Evolutionary conservation across 2,329 filamentous ascomycete species (phyloP), one percentile per base, ranked within the genome.

Genomic region (Nemania bipapillata): DNA sequence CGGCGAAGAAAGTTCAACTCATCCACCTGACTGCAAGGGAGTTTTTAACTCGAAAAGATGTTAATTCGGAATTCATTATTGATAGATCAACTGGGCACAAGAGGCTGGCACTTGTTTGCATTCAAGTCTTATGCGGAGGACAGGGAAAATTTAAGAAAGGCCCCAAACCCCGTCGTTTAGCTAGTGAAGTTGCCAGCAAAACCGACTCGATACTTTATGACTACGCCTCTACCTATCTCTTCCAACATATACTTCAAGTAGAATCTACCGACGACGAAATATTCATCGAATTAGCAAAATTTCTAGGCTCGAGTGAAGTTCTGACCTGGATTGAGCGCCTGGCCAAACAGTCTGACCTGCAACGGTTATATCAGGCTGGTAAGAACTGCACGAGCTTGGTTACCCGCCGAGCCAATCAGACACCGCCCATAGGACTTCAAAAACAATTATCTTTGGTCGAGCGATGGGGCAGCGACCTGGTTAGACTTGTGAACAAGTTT

Each of bases 21-120:
- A 47, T 77, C 0, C 78, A 79, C 54, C 47, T 69, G 11, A 80
- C 77, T 0, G 76, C 75, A 3, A 63, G 72, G 12, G 77, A 79
- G 4, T 79, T 75, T 32, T 56, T 80, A 1, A 75, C 69, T 0
- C 59, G 53, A 3, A 40, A 65, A 2, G 42, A 50, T 0, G 20
- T 65, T 1, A 20, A 55, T 0, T 75, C 76, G 0, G 76, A 76
- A 4, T 78, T 79, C 58, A 65, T 57, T 1, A 57, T 79, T 15
- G 62, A 74, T 17, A 73, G 49, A 28, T 53, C 70, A 7, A 42
- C 40, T 0, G 74, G 72, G 1, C 77, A 80, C 58, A 69, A 67
- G 26, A 60, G 70, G 1, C 12, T 80, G 7, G 73, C 74, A 8
- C 66, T 74, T 50, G 66, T 72, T 0, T 80, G 77, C 53, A 65